Percentiles rank a stretch among this genome's conserved stretches.
phyloP scores from a whole-genome alignment of 352 stramenopile species.

The Pythium dissotocum region DNA sequence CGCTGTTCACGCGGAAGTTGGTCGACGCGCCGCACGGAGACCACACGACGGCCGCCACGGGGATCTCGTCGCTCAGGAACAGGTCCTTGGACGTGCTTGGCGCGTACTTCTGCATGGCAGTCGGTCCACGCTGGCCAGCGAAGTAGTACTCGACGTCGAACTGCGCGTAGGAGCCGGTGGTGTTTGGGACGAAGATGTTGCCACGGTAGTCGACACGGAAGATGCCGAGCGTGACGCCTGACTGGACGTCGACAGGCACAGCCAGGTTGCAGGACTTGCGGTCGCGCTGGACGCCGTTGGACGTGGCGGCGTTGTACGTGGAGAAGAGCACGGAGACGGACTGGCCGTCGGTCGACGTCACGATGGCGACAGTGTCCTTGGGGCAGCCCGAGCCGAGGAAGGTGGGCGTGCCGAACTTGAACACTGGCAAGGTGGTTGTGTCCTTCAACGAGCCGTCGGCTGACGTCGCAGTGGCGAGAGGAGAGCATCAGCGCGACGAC shows the following conservation, averaged over 20 bases:
- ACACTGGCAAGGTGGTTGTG: not conserved
- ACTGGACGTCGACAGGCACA: slow-evolving; percentile 42
- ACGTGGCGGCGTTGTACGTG: slow-evolving; percentile 31
- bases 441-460: too few relatives aligned
- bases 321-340: slow-evolving; percentile 43
- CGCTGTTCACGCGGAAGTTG: slow-evolving; percentile 57
- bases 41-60: slow-evolving; percentile 49
- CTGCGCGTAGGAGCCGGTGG: slow-evolving; percentile 36
- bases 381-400: slow-evolving; percentile 39
- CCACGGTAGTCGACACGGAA: slow-evolving; percentile 55
- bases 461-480: too few relatives aligned
- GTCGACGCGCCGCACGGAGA: slow-evolving; percentile 46
- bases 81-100: slow-evolving; percentile 39
- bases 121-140: slow-evolving; percentile 41
- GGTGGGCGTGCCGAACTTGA: slow-evolving; percentile 29
- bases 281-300: slow-evolving; percentile 33
- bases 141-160: slow-evolving; percentile 66
- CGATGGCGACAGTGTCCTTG: slow-evolving; percentile 29
- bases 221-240: slow-evolving; percentile 28
- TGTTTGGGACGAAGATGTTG: slow-evolving; percentile 40
- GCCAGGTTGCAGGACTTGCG: slow-evolving; percentile 43
- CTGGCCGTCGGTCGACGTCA: slow-evolving; percentile 32
- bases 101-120: slow-evolving; percentile 33
- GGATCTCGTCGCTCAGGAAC: slow-evolving; percentile 48
- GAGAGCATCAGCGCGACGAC: too few relatives aligned